phyloP scores from a whole-genome alignment of 352 stramenopile genomes.

The Phytophthora palmivora region DNA sequence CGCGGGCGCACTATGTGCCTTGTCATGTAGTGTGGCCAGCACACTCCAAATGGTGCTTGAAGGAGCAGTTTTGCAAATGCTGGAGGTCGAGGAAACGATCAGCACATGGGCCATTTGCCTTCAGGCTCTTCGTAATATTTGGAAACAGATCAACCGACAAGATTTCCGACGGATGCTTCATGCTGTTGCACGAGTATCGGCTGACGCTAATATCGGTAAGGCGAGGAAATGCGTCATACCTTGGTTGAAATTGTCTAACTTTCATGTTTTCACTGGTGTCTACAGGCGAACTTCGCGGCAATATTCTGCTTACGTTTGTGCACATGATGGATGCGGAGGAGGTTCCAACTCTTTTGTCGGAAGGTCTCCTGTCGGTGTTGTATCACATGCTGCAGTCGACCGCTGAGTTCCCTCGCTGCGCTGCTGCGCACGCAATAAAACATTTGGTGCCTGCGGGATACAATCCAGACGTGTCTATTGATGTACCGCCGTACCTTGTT shows the following conservation, averaged over 20 bases:
- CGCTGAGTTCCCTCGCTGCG: constrained; percentile 78
- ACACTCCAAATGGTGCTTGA: constrained; percentile 90
- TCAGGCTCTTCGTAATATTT: constrained; percentile 86
- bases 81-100: constrained; percentile 83
- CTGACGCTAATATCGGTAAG: constrained; percentile 77
- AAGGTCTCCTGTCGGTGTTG: constrained; percentile 81
- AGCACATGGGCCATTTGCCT: constrained; percentile 84
- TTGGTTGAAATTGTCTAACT: constrained; percentile 4
- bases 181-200: constrained; percentile 80
- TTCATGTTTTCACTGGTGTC: constrained; percentile 5
- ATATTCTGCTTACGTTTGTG: constrained; percentile 89
- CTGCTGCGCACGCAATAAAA: constrained; percentile 87
- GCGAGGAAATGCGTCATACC: neutral
- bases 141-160: constrained; percentile 88
- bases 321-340: constrained; percentile 90
- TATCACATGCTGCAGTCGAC: constrained; percentile 84
- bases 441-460: constrained; percentile 81
- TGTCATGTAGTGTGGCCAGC: constrained; percentile 81
- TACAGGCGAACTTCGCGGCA: constrained; percentile 78
- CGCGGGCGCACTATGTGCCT: constrained; percentile 74
- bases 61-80: constrained; percentile 89
- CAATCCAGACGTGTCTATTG: constrained; percentile 77
- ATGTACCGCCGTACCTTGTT: constrained; percentile 82
- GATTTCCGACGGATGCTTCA: constrained; percentile 90
- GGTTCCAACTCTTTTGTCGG: constrained; percentile 72